phyloP scores from a whole-genome alignment of 495 filamentous ascomycete genomes.

The Lasiosphaeria hispida region DNA sequence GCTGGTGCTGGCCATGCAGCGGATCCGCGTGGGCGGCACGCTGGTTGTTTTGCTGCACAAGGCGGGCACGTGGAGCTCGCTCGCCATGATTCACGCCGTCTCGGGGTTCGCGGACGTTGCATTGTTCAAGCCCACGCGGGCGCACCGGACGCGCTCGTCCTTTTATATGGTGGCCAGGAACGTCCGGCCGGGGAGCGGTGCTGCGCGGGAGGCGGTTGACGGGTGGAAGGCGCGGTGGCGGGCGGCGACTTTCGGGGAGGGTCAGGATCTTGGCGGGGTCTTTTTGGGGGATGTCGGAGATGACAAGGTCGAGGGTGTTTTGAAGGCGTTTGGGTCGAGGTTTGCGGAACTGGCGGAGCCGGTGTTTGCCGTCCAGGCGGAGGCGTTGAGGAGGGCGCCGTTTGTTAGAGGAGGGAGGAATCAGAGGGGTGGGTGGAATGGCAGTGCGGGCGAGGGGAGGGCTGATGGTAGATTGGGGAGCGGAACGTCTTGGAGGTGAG shows the following conservation, averaged over 20 bases:
- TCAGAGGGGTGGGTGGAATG: too few species aligned
- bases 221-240: conserved; percentile 47
- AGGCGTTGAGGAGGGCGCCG: too few species aligned
- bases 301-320: too few species aligned
- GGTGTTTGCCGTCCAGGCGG: too few species aligned
- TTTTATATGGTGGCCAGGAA: conserved; percentile 57
- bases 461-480: too few species aligned
- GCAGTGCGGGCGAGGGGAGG: too few species aligned
- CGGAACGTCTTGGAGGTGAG: too few species aligned
- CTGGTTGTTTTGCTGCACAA: conserved; percentile 53
- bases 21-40: conserved; percentile 43
- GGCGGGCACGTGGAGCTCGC: conserved; percentile 41
- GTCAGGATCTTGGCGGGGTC: background rate
- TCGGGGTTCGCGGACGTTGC: conserved; percentile 41
- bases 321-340: too few species aligned
- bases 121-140: conserved; percentile 47
- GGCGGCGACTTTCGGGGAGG: conserved; percentile 41
- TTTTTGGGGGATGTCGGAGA: too few species aligned
- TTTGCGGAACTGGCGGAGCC: too few species aligned
- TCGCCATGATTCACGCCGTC: conserved; percentile 44
- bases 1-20: conserved; percentile 48
- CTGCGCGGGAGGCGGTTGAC: conserved; percentile 38
- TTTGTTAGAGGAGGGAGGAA: too few species aligned
- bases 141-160: conserved; percentile 47
- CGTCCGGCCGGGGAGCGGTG: conserved; percentile 33